Conservation (phyloP, 805 yeast genomes). For the Nematodospora valgi region DNA sequence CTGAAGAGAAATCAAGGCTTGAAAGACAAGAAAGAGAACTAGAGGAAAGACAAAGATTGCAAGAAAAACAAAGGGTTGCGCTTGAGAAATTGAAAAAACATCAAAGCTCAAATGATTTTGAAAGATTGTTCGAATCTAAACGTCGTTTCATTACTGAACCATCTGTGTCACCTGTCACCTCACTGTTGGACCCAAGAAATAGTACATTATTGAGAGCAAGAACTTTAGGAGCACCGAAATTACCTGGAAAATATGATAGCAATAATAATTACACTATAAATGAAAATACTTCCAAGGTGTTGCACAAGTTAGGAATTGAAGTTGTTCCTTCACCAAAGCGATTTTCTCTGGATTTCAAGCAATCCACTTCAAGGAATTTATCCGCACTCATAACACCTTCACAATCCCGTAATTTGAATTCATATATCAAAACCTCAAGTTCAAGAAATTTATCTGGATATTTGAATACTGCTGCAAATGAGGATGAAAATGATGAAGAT, state of each 20-base stretch:
- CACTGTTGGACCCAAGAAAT: conserved; percentile 36
- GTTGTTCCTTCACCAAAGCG: conserved; percentile 13
- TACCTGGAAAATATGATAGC: neutral
- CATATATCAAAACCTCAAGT: conserved; percentile 34
- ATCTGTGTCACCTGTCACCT: conserved; percentile 11
- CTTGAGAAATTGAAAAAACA: conserved; percentile 20
- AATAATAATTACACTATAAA: conserved; percentile 3
- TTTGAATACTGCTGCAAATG: conserved; percentile 9
- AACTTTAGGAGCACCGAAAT: conserved; percentile 25
- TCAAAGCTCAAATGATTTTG: conserved; percentile 16
- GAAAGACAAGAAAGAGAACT: conserved; percentile 12
- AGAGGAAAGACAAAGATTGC: conserved; percentile 16
- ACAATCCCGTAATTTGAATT: conserved; percentile 11
- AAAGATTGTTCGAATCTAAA: conserved; percentile 6
- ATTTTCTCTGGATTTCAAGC: conserved; percentile 23
- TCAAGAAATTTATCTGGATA: conserved; percentile 28
- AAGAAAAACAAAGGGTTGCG: conserved; percentile 28
- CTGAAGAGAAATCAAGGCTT: conserved; percentile 14
- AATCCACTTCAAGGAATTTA: conserved; percentile 36
- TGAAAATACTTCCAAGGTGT: conserved; percentile 29
- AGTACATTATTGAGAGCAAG: conserved; percentile 35
- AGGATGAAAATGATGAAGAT: conserved; percentile 1
- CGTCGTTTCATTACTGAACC: conserved; percentile 27
- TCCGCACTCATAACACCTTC: conserved; percentile 17
- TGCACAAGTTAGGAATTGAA: conserved; percentile 37